Conservation (phyloP, 2,329 filamentous ascomycete genomes). For the Pyrenochaeta sp. region DNA sequence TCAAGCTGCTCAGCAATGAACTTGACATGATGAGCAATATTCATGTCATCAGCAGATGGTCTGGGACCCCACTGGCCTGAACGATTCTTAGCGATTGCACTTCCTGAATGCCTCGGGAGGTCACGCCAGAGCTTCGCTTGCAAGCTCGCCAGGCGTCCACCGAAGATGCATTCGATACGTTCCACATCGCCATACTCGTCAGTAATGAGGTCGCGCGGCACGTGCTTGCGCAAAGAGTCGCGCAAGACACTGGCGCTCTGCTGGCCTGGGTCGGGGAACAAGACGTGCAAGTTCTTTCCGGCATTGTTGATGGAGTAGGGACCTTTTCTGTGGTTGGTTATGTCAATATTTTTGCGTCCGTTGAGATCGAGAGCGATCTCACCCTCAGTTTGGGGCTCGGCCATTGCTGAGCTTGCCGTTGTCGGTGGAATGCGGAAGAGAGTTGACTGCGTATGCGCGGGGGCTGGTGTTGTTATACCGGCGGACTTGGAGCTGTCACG, state of each 20-base stretch:
- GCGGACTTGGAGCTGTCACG: too few relatives aligned
- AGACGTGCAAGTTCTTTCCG: neutral
- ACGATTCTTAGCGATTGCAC: too few relatives aligned
- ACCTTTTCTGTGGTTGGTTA: too few relatives aligned
- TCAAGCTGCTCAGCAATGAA: constrained; percentile 6
- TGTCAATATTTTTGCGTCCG: too few relatives aligned
- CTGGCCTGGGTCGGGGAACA: constrained; percentile 7
- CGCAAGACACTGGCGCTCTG: constrained; percentile 8
- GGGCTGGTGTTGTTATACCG: too few relatives aligned
- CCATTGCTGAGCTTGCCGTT: too few relatives aligned
- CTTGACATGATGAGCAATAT: constrained; percentile 4
- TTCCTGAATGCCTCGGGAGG: neutral
- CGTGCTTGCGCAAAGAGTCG: neutral
- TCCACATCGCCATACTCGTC: constrained; percentile 9
- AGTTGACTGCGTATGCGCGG: too few relatives aligned
- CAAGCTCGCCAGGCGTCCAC: constrained; percentile 4
- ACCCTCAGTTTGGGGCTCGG: too few relatives aligned
- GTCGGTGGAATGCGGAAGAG: too few relatives aligned
- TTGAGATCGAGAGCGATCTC: too few relatives aligned
- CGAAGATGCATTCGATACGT: constrained; percentile 1
- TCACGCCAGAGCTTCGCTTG: constrained; percentile 20
- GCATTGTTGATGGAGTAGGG: too few relatives aligned
- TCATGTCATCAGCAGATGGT: neutral
- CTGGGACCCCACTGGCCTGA: too few relatives aligned
- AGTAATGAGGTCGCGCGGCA: constrained; percentile 2